Evolutionary conservation across 805 yeast genomes (phyloP).

Genomic region (Saccharomycodes ludwigii): DNA sequence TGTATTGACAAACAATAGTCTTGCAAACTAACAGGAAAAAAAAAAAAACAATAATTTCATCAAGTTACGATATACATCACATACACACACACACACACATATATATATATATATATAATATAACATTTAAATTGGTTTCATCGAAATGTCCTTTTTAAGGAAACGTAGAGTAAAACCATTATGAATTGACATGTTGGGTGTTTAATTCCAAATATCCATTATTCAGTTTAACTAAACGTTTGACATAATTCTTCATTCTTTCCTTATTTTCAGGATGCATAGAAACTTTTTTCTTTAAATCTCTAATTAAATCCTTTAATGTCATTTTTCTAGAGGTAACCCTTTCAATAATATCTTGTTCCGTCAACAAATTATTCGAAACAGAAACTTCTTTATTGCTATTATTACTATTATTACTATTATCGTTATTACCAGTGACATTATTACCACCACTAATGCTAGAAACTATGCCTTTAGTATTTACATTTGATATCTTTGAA

Average conservation of each 20-base stretch:
- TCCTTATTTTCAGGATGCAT: conserved; percentile 52
- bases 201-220: conserved; percentile 18
- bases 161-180: neutral
- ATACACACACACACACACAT: no score
- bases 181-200: neutral
- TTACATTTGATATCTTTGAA: no score
- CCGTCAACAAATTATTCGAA: conserved; percentile 36
- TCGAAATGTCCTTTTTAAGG: neutral
- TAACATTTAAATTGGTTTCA: neutral
- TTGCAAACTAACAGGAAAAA: no score
- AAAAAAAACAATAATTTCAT: conserved; percentile 1
- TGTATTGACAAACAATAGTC: no score
- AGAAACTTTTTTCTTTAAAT: conserved; percentile 48
- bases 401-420: no score
- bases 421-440: no score
- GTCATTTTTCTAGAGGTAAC: conserved; percentile 35
- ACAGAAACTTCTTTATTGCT: neutral
- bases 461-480: no score
- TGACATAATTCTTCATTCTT: conserved; percentile 45
- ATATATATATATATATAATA: neutral
- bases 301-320: conserved; percentile 49
- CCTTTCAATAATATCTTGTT: conserved; percentile 56
- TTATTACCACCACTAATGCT: no score
- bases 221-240: conserved; percentile 41
- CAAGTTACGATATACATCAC: no score